These are phyloP conservation scores for Blastobotrys aristatus DNA, from an alignment of 1,139 yeast genomes.

Conservation along the genomic window DNA sequence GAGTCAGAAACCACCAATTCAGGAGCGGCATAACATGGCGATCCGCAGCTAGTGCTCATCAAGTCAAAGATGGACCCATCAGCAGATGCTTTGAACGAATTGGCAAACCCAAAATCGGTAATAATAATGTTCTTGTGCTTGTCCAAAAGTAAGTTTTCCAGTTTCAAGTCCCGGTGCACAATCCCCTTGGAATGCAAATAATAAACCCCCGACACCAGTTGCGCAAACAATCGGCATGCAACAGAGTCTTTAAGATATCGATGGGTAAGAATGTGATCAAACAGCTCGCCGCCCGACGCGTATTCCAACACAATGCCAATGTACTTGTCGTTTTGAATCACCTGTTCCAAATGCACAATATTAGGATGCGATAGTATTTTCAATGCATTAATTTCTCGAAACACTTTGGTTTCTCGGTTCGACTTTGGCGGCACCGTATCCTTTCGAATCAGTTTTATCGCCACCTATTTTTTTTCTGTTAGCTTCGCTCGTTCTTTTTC, in stretches of 20 bases:
- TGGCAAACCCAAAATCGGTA: conserved; percentile 88
- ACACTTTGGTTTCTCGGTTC: conserved; percentile 81
- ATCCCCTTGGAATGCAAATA: conserved; percentile 83
- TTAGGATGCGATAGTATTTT: conserved; percentile 87
- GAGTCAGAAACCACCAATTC: conserved; percentile 84
- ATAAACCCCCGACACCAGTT: conserved; percentile 86
- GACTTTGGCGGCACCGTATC: conserved; percentile 80
- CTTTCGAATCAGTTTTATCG: conserved; percentile 84
- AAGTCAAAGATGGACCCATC: conserved; percentile 46
- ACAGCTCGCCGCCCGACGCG: conserved; percentile 96
- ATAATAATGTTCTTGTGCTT: conserved; percentile 75
- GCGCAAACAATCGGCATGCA: conserved; percentile 88
- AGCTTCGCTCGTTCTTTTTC: not conserved
- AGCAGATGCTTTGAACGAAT: conserved; percentile 53
- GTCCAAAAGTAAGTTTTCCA: conserved; percentile 65
- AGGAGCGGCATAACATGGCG: conserved; percentile 98
- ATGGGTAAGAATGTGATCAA: conserved; percentile 84
- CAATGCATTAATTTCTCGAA: conserved; percentile 87
- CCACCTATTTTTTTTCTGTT: conserved; percentile 52
- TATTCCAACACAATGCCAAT: conserved; percentile 95
- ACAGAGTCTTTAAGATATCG: conserved; percentile 78
- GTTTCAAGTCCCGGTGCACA: conserved; percentile 74
- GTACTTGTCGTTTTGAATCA: conserved; percentile 87
- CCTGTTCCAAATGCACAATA: conserved; percentile 86
- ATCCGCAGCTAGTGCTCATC: conserved; percentile 96